Conservation (phyloP, 345 rosid species). For the Aquilaria sinensis region DNA sequence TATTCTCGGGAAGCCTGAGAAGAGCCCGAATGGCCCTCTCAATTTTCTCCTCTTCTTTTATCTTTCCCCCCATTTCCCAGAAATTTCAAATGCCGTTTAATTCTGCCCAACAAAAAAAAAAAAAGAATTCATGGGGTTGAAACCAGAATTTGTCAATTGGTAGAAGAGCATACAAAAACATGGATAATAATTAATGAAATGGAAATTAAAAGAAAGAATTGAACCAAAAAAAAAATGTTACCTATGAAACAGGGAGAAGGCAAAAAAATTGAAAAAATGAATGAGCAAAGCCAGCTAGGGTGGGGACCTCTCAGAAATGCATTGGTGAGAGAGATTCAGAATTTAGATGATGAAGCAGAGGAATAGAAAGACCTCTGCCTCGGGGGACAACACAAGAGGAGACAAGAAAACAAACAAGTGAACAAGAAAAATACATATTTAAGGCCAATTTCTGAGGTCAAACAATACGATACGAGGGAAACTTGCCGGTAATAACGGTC, state of each 20-base stretch:
- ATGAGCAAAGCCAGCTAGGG: not conserved
- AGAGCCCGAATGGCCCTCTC: constrained; percentile 69
- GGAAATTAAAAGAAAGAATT: not conserved
- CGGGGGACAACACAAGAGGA: not conserved
- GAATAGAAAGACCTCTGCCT: not conserved
- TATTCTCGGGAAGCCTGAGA: constrained; percentile 69
- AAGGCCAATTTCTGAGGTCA: too few species aligned
- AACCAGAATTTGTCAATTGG: not conserved
- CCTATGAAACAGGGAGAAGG: not conserved
- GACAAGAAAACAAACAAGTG: not conserved
- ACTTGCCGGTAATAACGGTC: constrained; percentile 14
- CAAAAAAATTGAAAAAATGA: not conserved
- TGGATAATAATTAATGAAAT: not conserved
- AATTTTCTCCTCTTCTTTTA: constrained; percentile 61
- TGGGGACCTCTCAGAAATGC: not conserved
- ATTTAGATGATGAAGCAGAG: not conserved
- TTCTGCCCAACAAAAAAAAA: constrained; percentile 7
- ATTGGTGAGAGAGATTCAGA: not conserved
- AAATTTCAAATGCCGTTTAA: not conserved
- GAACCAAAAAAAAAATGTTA: not conserved
- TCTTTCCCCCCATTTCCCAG: constrained; percentile 39
- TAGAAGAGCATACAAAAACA: not conserved
- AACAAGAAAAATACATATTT: not conserved
- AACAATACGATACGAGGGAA: not conserved
- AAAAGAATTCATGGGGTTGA: not conserved